Evolutionary conservation across 805 yeast species (phyloP).

Genomic region (Millerozyma miso): DNA sequence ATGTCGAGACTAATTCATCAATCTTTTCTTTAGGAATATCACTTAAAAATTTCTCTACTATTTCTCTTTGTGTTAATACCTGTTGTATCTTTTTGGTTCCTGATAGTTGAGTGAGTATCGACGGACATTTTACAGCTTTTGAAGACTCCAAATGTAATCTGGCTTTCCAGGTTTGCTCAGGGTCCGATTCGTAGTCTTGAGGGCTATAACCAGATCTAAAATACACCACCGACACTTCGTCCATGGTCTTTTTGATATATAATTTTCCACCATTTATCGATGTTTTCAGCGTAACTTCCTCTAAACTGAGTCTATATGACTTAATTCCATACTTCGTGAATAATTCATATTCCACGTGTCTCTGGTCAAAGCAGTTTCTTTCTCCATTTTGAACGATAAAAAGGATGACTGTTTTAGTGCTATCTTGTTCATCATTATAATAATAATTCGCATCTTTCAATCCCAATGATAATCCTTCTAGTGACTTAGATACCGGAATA

Average conservation of each 20-base stretch:
- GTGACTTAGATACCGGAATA: slow-evolving; percentile 68
- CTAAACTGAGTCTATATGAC: slow-evolving; percentile 64
- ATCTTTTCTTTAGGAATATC: slow-evolving; percentile 22
- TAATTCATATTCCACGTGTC: slow-evolving; percentile 71
- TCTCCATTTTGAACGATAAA: slow-evolving; percentile 83
- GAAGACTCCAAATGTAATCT: slow-evolving; percentile 70
- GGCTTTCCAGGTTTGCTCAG: slow-evolving; percentile 70
- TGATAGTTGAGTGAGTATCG: slow-evolving; percentile 79
- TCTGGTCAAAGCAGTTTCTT: slow-evolving; percentile 88
- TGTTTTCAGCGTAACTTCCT: slow-evolving; percentile 47
- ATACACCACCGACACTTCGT: slow-evolving; percentile 84
- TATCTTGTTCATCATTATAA: slow-evolving; percentile 39
- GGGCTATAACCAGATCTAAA: slow-evolving; percentile 90
- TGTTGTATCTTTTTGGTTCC: slow-evolving; percentile 96
- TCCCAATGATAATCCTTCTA: slow-evolving; percentile 58
- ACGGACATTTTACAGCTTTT: slow-evolving; percentile 86
- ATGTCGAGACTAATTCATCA: slow-evolving; percentile 50
- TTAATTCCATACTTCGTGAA: slow-evolving; percentile 52
- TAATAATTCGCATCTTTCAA: slow-evolving; percentile 60
- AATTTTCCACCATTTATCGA: slow-evolving; percentile 44
- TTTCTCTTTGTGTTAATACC: slow-evolving; percentile 56
- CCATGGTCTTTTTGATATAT: slow-evolving; percentile 48
- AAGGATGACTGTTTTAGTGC: slow-evolving; percentile 51
- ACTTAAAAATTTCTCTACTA: slow-evolving; percentile 46
- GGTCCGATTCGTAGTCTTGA: slow-evolving; percentile 56